Conservation (phyloP, 2,329 filamentous ascomycete genomes). For the Cladosporium sp. region DNA sequence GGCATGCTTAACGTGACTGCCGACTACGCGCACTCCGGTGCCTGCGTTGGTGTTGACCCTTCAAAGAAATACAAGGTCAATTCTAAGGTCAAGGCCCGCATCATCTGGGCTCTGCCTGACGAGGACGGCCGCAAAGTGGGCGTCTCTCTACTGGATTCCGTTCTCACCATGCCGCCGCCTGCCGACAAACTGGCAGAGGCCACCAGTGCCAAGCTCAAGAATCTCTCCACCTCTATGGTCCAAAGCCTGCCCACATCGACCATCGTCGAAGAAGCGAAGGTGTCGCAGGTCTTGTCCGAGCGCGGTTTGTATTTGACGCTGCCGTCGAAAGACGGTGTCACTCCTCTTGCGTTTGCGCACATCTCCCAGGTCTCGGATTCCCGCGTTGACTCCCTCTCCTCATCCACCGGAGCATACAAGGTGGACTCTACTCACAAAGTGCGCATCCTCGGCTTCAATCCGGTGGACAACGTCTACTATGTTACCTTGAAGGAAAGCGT, state of each 20-base stretch:
- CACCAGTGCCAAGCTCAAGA: slow-evolving; percentile 22
- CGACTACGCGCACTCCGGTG: slow-evolving; percentile 82
- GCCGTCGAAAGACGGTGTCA: slow-evolving; percentile 29
- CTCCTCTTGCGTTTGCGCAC: slow-evolving; percentile 65
- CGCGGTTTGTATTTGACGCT: slow-evolving; percentile 77
- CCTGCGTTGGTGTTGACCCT: slow-evolving; percentile 48
- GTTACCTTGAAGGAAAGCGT: slow-evolving; percentile 77
- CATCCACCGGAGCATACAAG: slow-evolving; percentile 71
- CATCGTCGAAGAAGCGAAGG: slow-evolving; percentile 68
- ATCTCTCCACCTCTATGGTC: slow-evolving; percentile 23
- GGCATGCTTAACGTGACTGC: slow-evolving; percentile 86
- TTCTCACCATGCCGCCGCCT: slow-evolving; percentile 56
- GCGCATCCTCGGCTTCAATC: slow-evolving; percentile 79
- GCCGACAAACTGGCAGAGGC: slow-evolving; percentile 32
- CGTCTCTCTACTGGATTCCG: slow-evolving; percentile 80
- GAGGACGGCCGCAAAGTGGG: slow-evolving; percentile 70
- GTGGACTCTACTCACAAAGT: slow-evolving; percentile 71
- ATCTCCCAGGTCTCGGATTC: slow-evolving; percentile 88
- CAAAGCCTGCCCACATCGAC: slow-evolving; percentile 64
- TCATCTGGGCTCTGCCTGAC: slow-evolving; percentile 80
- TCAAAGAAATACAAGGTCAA: slow-evolving; percentile 72
- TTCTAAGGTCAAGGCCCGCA: slow-evolving; percentile 74
- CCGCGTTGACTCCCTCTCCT: slow-evolving; percentile 76
- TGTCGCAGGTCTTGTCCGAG: slow-evolving; percentile 71
- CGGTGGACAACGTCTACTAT: slow-evolving; percentile 77